Evolutionary conservation across 495 filamentous ascomycete genomes (phyloP), one percentile per base, ranked within the genome.

Genomic region (Penicillium turbatum): DNA sequence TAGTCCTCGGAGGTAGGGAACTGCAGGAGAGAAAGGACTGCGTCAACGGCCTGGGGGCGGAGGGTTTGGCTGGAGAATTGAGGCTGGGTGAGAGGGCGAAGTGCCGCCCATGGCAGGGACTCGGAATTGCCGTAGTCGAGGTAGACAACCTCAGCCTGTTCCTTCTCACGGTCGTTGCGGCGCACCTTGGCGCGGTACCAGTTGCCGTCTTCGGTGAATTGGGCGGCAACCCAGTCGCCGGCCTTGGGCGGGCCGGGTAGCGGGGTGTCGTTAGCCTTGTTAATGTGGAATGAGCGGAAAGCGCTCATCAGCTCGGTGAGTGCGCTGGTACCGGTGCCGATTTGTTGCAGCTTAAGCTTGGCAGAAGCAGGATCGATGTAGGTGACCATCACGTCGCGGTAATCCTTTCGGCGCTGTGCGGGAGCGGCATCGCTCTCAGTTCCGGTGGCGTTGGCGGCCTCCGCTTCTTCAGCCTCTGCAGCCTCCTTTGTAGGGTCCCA

Each of bases 81-180:
- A 5, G 85, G 70, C 62, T 88, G 83, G 43, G 79, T 79, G 27
- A 97, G 79, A 26, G 92, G 82, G 19, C 93, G 86, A 21, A 99
- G 83, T 40, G 77, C 75, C 9, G 83, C 82, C 89, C 90, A 97
- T 3, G 90, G 84, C 32, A 92, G 73, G 61, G 82, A 82, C 74
- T 97, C 95, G 17, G 82, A 85, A 78, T 99, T 97, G 54, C 95
- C 95, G 69, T 92, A 99, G 72, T 99, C 95, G 56, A 97, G 83
- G 73, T 96, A 99, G 12, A 92, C 68, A 5, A 99, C 84, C 70
- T 97, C 92, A 10, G 90, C 87, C 56, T 86, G 82, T 76, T 95
- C 86, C 57, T 85, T 85, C 32, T 88, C 80, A 54, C 93, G 90
- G 69, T 99, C 93, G 71, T 96, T 95, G 57, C 92, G 86, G 31